phyloP scores from a whole-genome alignment of 495 filamentous ascomycete species.

The Talaromyces borbonicus region DNA sequence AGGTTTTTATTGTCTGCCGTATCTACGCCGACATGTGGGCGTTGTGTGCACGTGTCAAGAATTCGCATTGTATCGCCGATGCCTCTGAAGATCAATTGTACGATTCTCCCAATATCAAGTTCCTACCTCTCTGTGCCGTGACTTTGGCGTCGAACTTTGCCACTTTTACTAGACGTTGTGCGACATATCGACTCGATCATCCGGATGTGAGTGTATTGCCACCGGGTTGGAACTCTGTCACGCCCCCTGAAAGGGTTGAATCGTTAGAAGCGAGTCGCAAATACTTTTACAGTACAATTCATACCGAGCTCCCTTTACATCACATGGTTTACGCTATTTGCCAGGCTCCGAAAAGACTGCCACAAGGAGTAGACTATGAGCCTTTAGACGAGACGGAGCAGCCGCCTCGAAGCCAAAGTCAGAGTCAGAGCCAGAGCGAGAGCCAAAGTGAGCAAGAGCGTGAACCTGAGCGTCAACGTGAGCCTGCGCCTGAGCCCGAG shows the following conservation, averaged over 20 bases:
- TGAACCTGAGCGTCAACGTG: too few species aligned
- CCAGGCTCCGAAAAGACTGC: not conserved
- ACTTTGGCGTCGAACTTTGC: slow-evolving; percentile 22
- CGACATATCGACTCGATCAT: not conserved
- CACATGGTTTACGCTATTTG: not conserved
- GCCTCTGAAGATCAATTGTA: not conserved
- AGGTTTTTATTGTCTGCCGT: slow-evolving; percentile 19
- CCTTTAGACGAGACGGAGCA: not conserved
- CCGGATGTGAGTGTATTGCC: slow-evolving; percentile 12
- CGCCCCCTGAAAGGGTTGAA: slow-evolving; percentile 18
- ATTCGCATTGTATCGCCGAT: slow-evolving; percentile 5
- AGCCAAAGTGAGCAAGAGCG: too few species aligned
- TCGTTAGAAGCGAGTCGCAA: slow-evolving; percentile 18
- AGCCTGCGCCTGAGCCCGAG: too few species aligned
- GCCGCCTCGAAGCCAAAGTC: too few species aligned
- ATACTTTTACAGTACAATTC: slow-evolving; percentile 6
- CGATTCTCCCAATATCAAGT: slow-evolving; percentile 11
- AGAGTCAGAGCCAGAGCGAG: not conserved
- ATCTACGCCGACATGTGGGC: slow-evolving; percentile 26
- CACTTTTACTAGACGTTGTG: slow-evolving; percentile 16
- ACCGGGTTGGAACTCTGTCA: slow-evolving; percentile 18
- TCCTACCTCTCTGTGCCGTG: slow-evolving; percentile 24
- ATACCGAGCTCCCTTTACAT: not conserved
- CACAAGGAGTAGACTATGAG: not conserved
- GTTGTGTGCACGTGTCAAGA: slow-evolving; percentile 16